phyloP scores from a whole-genome alignment of 768 basidiomycete species.

The Podaxis sp. region DNA sequence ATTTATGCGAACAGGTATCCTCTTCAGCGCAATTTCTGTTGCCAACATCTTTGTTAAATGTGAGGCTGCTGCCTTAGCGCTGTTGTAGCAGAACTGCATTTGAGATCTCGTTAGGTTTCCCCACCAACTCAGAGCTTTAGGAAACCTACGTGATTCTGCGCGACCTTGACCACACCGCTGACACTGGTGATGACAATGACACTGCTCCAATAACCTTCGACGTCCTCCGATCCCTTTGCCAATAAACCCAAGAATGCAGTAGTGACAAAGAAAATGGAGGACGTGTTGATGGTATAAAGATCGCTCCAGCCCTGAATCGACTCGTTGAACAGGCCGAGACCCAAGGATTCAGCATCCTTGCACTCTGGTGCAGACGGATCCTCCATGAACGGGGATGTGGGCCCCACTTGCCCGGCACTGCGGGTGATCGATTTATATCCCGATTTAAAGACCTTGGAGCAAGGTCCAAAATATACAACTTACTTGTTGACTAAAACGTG shows the following conservation, averaged over 20 bases:
- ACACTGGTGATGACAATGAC: constrained; percentile 81
- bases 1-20: constrained; percentile 68
- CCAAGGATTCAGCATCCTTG: constrained; percentile 62
- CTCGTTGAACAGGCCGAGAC: constrained; percentile 71
- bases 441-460: not conserved
- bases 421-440: not conserved
- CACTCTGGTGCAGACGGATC: constrained; percentile 54
- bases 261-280: constrained; percentile 76
- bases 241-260: constrained; percentile 75
- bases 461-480: constrained; percentile 17
- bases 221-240: constrained; percentile 66
- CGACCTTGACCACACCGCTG: constrained; percentile 66
- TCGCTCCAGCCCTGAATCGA: constrained; percentile 60
- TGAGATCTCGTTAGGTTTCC: not conserved
- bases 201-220: constrained; percentile 53
- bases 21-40: constrained; percentile 71
- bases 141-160: constrained; percentile 71
- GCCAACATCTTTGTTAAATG: constrained; percentile 77
- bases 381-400: constrained; percentile 55
- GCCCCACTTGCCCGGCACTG: constrained; percentile 78
- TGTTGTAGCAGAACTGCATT: constrained; percentile 76
- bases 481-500: constrained; percentile 86
- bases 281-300: constrained; percentile 65
- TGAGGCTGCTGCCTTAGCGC: constrained; percentile 72
- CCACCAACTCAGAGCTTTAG: not conserved